Evolutionary conservation across 176 grass and related monocot genomes (phyloP).

Genomic region (Urochloa ruziziensis): DNA sequence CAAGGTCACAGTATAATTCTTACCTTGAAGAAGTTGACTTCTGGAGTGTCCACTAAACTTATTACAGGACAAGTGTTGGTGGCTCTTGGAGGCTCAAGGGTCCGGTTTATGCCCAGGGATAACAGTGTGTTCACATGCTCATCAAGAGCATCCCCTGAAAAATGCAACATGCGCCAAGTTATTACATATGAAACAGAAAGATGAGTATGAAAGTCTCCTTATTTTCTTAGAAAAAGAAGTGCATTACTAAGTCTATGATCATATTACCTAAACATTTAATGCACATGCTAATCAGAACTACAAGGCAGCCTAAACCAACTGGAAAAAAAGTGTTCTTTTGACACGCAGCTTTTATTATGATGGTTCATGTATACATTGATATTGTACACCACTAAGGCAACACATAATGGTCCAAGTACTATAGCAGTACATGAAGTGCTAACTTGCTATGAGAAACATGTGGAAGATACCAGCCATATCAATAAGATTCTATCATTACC

Average conservation of each 20-base stretch:
- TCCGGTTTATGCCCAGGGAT: conserved; percentile 49
- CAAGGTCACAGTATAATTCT: not conserved
- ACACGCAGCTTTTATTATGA: not conserved
- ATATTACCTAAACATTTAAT: not conserved
- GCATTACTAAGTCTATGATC: not conserved
- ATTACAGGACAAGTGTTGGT: conserved; percentile 13
- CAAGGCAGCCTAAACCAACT: not conserved
- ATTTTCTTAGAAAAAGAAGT: not conserved
- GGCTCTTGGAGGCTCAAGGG: not conserved
- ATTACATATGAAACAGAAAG: not conserved
- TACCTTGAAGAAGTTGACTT: conserved; percentile 13
- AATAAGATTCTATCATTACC: not conserved
- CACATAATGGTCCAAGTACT: not conserved
- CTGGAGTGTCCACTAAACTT: conserved; percentile 27
- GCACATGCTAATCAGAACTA: not conserved
- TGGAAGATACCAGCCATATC: not conserved
- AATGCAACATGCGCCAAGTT: conserved; percentile 12
- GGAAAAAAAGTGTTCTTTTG: not conserved
- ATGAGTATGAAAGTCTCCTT: not conserved
- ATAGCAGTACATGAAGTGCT: not conserved
- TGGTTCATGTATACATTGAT: not conserved
- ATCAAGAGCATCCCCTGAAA: conserved; percentile 45
- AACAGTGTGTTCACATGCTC: conserved; percentile 56
- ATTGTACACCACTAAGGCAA: not conserved
- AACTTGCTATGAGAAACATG: not conserved